Conservation (phyloP, 768 basidiomycete species). For the Boletus vinaceobasis region DNA sequence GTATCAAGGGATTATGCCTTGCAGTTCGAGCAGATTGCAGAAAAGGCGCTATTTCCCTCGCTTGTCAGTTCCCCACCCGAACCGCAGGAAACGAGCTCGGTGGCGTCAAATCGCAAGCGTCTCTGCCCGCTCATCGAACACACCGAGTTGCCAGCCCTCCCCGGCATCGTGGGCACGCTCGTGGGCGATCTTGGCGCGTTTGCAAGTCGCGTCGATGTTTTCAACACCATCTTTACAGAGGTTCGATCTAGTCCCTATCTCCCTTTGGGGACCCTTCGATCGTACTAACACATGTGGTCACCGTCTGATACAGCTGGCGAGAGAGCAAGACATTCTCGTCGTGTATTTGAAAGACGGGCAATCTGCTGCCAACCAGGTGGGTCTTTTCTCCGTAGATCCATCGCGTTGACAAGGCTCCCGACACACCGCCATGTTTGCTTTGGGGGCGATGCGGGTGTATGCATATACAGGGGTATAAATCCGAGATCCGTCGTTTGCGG, state of each 20-base stretch:
- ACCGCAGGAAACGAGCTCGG: neutral
- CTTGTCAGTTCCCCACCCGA: neutral
- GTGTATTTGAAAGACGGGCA: conserved; percentile 22
- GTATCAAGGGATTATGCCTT: conserved; percentile 8
- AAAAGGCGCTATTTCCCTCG: neutral
- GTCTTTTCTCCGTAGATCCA: neutral
- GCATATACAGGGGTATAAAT: conserved; percentile 9
- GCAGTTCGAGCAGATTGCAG: conserved; percentile 4
- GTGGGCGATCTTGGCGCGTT: conserved; percentile 11
- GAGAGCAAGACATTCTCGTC: conserved; percentile 16
- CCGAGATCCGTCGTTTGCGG: conserved; percentile 17
- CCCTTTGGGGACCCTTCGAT: neutral
- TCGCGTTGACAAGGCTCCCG: neutral
- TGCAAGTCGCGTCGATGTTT: conserved; percentile 4
- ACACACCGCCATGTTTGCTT: neutral
- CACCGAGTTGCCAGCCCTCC: neutral
- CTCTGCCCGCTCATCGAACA: neutral
- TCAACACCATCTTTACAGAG: conserved; percentile 12
- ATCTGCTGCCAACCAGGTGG: conserved; percentile 9
- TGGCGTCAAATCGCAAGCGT: neutral
- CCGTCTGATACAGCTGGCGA: conserved; percentile 7
- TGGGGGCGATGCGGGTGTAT: neutral
- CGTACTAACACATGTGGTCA: neutral
- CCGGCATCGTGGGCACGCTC: neutral
- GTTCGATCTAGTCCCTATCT: neutral